Evolutionary conservation across 169 alveolate species (phyloP).

Genomic region (Cryptosporidium viatorum): DNA sequence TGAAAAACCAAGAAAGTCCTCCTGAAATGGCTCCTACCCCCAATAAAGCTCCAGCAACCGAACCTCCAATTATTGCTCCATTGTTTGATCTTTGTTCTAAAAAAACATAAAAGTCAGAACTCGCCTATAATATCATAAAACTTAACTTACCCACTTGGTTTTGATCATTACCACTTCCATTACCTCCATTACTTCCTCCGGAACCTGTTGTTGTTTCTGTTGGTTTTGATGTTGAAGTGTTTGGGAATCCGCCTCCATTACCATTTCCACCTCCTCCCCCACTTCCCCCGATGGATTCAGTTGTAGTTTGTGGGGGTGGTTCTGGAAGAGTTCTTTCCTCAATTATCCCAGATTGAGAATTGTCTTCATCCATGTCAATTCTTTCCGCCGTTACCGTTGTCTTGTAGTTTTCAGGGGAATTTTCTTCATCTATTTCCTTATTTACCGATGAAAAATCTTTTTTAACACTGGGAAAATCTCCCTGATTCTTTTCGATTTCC

Average conservation of each 20-base stretch:
- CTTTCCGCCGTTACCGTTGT: background rate
- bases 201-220: background rate
- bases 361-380: background rate
- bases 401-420: background rate
- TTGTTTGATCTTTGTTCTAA: background rate
- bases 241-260: conserved; percentile 29
- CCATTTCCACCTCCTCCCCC: conserved; percentile 31
- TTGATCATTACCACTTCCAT: background rate
- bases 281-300: background rate
- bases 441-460: background rate
- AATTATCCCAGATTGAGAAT: background rate
- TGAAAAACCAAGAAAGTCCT: conserved; percentile 55
- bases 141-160: conserved; percentile 39
- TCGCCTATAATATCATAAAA: background rate
- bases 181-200: conserved; percentile 11
- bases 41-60: conserved; percentile 45
- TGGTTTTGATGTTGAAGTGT: background rate
- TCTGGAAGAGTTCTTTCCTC: background rate
- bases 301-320: conserved; percentile 36
- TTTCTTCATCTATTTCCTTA: background rate
- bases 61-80: conserved; percentile 45
- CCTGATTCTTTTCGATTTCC: background rate
- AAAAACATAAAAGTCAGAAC: background rate
- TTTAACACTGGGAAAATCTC: background rate
- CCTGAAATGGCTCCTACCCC: conserved; percentile 65